Base-by-base conservation (phyloP, 768 basidiomycete species). In the Amanita muscaria region DNA sequence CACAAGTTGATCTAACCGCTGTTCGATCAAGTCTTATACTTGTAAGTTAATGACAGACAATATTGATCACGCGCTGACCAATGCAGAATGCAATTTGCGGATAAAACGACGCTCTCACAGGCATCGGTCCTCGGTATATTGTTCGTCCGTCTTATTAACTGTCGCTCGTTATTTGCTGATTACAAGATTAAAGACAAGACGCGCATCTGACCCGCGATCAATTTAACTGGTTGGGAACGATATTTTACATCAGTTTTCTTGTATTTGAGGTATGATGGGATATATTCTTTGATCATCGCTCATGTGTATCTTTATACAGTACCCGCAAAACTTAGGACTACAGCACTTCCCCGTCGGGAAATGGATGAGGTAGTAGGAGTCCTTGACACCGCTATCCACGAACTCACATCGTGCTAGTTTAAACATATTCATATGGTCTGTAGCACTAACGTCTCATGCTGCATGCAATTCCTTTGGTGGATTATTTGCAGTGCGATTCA, bases 161-260 rank as follows among this genome's bases (percentile, higher is more conserved):
- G n/a, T 6, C 27, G 19, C 27, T 29, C 30, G 9, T n/a, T 3
- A 24, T 16, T 34, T 5, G 19, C 3, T 48, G n/a, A n/a, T n/a
- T n/a, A 30, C 9, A 23, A 12, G 6, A 6, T 29, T 12, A 27
- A 53, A 83, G 82, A 29, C 50, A 59, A 5, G 72, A 73, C 44
- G 74, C 77, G 2, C 67, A 83, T 51, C 59, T 88, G 30, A 68
- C 58, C 6, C 71, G 78, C 49, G 77, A 71, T 56, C 79, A 88
- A 56, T 88, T 78, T 59, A 80, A 87, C 56, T 85, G 83, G 84
- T 73, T 86, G 25, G 75, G 80, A 5, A 85, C 85, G 5, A 71
- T 86, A 43, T 87, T 88, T 64, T 88, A 85, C 61, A 62, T 87
- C 34, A 79, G 79, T 52, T 87, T 80, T 54, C 67, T 87, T 31